Evolutionary conservation across 331 rosid species (phyloP), one percentile per base, ranked within the genome.

Genomic region (Malus hybrid): DNA sequence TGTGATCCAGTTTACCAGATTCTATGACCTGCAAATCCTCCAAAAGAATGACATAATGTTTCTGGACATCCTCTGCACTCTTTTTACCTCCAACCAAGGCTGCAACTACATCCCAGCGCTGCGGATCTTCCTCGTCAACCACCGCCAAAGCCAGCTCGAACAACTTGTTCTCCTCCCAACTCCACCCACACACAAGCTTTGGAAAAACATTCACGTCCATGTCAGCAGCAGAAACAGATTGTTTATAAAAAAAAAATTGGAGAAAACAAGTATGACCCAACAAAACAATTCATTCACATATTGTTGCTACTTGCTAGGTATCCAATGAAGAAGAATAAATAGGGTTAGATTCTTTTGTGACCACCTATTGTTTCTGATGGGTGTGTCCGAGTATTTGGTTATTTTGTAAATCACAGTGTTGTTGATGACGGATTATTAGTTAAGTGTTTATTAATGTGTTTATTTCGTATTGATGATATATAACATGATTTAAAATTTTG

Each of bases 121-220:
- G 81, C 44, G 96, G 96, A 62, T 88, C 86, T 44, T 82, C 75
- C 76, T 91, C 90, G 53, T 91, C 93, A 5, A 91, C 93, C 77
- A 79, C 85, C 7, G 93, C 89, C 71, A 89, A 83, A 74, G 95
- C 97, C 71, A 86, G 69, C 87, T 91, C 97, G 78, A 91, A 91
- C 86, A 86, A 71, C 75, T 89, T 91, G 85, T 91, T 91, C 87
- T 91, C 91, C 83, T 91, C 89, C 95, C 95, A 89, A 82, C 91
- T 91, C 95, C 97, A 91, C 26, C 85, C 89, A 65, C 88, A 50
- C 78, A 77, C 46, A 22, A 82, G 77, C 68, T 76, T 80, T 1
- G 86, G 33, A 67, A 74, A 57, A 66, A 66, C 83, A 79, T 85
- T 85, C 86, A 84, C 79, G 20, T 75, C 83, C 83, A 66, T 68